Percentiles rank a stretch among this genome's conserved stretches.
phyloP scores from a whole-genome alignment of 306 rosid genomes.

The Pyrus communis region DNA sequence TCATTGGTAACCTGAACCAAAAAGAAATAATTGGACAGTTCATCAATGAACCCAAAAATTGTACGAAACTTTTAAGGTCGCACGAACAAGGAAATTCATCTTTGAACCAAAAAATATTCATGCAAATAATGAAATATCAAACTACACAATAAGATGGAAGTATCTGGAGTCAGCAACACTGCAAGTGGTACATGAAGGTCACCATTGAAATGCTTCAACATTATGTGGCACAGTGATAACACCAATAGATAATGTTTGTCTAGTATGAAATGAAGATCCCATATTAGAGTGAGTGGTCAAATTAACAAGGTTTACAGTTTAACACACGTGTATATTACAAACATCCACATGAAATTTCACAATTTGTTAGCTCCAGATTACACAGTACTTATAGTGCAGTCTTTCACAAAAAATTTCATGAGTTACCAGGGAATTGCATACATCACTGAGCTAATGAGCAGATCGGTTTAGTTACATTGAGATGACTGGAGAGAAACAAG shows the following conservation, averaged over 20 bases:
- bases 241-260: background rate
- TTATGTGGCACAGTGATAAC: background rate
- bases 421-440: background rate
- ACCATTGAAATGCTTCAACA: background rate
- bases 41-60: conserved; percentile 10
- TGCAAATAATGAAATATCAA: background rate
- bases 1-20: conserved; percentile 82
- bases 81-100: background rate
- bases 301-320: background rate
- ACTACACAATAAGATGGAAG: background rate
- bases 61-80: background rate
- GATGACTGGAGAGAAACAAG: conserved; percentile 8
- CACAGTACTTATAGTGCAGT: background rate
- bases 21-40: conserved; percentile 11
- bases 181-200: background rate
- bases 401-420: background rate
- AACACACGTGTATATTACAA: background rate
- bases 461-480: background rate
- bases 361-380: background rate
- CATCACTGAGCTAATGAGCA: background rate
- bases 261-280: background rate
- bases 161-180: background rate
- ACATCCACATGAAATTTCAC: background rate
- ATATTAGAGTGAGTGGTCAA: background rate
- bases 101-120: background rate